phyloP scores from a whole-genome alignment of 1,284 basidiomycete genomes.

The Earliella scabrosa region DNA sequence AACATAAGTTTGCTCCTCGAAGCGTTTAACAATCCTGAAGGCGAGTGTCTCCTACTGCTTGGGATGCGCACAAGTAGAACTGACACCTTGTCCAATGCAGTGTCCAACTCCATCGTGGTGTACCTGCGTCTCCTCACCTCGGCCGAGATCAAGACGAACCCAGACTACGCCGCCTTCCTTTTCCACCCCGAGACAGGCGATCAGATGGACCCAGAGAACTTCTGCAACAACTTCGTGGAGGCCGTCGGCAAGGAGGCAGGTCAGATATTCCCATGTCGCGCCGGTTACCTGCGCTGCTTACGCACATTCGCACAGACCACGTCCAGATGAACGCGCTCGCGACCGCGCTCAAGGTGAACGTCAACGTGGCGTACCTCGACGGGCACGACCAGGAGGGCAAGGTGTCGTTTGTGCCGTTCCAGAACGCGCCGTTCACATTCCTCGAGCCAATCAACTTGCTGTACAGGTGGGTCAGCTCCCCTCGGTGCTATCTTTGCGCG shows the following conservation, averaged over 20 bases:
- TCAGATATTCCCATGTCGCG: conserved; percentile 29
- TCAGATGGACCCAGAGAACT: conserved; percentile 61
- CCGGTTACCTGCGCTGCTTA: not conserved
- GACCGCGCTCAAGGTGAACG: conserved; percentile 66
- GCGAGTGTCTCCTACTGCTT: conserved; percentile 38
- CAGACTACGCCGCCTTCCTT: conserved; percentile 75
- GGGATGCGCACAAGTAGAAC: not conserved
- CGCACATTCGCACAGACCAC: conserved; percentile 58
- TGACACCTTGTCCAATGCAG: no score
- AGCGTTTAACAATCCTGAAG: conserved; percentile 58
- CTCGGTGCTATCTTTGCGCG: not conserved
- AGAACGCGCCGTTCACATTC: conserved; percentile 46
- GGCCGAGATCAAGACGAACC: conserved; percentile 74
- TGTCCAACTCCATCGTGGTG: conserved; percentile 73
- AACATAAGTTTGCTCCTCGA: conserved; percentile 47
- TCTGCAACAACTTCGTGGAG: conserved; percentile 82
- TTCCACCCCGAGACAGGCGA: conserved; percentile 74
- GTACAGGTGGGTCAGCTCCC: conserved; percentile 59
- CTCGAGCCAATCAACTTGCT: conserved; percentile 63
- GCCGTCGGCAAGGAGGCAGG: conserved; percentile 84
- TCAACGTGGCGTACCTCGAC: conserved; percentile 84
- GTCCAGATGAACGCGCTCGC: conserved; percentile 84
- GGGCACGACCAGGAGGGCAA: conserved; percentile 43
- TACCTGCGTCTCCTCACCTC: conserved; percentile 83
- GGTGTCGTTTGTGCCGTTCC: conserved; percentile 77